Base-by-base conservation (phyloP, 352 stramenopile species). In the Elongisporangium undulatum region DNA sequence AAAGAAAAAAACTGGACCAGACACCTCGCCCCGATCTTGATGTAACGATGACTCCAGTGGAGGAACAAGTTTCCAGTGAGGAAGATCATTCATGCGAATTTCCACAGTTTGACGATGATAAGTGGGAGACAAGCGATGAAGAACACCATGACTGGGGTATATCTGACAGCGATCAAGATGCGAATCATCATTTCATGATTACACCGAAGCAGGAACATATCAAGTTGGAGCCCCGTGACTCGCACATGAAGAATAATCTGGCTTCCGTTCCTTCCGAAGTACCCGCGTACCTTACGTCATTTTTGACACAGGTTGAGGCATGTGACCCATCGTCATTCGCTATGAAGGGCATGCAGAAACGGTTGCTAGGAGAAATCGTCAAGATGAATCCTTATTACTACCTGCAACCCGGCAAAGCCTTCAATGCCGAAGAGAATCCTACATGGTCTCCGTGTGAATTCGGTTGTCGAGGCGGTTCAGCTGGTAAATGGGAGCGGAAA, bases 351-450 rank as follows among this genome's bases (percentile, higher is more conserved):
- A 81, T 76, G 21, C 73, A 88, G 39, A 81, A 85, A 24, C 78
- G 76, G 16, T 57, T 92, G 8, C 57, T 88, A 22, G 68, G 77
- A 26, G 82, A 92, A 51, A 81, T 92, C 48, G 67, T 64, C n/a
- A 85, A 85, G 55, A 78, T 70, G 23, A 74, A 92, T 49, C 72
- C 80, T 13, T 92, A 92, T 57, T 89, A 92, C 50, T 92, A 92
- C 50, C 49, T 91, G 16, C 70, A 81, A 21, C 62, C 78, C 1
- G 68, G 69, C 16, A 55, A 56, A 16, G 51, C 68, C 16, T 26
- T 59, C 4, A 67, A 70, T 4, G 45, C 65, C 16, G 53, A 53
- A 10, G 48, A 53, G 48, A 48, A 60, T 9, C 26, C 59, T 2
- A 29, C 62, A 5, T 45, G 51, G 19, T 60, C 52, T 3, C 21